Evolutionary conservation across 805 yeast genomes (phyloP), one percentile per base, ranked within the genome.

Genomic region (Myxozyma geophila): DNA sequence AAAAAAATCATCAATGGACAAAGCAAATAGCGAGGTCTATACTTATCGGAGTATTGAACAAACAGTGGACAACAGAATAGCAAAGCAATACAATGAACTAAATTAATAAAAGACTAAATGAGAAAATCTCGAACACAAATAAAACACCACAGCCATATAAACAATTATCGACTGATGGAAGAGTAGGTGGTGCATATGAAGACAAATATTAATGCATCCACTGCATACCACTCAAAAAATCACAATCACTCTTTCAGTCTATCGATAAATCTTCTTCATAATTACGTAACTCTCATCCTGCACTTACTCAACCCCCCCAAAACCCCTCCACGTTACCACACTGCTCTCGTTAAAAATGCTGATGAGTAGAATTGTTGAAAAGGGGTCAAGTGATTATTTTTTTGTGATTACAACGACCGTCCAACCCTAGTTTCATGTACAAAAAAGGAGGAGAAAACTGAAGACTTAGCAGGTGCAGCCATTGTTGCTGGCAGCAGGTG

Each of bases 381-480:
- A 52, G 39, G 19, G 39, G 35, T 12, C 3, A 46, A 23, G 28
- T 46, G 28, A 46, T 46, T n/a, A n/a, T 46, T 10, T 33, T 21
- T 47, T 35, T 37, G 44, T 23, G 10, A 47, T 13, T 23, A 47
- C 33, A 41, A 39, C 48, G 48, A 53, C 48, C 35, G 33, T 19
- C 57, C 6, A 39, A 8, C 35, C 57, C 39, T 15, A 12, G 44
- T 41, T 21, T n/a, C 47, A 40, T 28, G 35, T 53, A 53, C 36
- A 53, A 41, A 23, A 21, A n/a, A 28, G 13, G 13, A 36, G 19
- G 17, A 44, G 35, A 17, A 39, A 23, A 28, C 28, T 28, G 28
- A 28, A 39, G 13, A 35, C 37, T 63, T 65, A 78, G 72, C 81
- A 78, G 41, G 74, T 74, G 64, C 80, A 77, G 13, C 76, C 73